Percentiles rank a stretch among this genome's conserved stretches.
Conservation (phyloP, 306 rosid genomes). For the Castanea mollissima region DNA sequence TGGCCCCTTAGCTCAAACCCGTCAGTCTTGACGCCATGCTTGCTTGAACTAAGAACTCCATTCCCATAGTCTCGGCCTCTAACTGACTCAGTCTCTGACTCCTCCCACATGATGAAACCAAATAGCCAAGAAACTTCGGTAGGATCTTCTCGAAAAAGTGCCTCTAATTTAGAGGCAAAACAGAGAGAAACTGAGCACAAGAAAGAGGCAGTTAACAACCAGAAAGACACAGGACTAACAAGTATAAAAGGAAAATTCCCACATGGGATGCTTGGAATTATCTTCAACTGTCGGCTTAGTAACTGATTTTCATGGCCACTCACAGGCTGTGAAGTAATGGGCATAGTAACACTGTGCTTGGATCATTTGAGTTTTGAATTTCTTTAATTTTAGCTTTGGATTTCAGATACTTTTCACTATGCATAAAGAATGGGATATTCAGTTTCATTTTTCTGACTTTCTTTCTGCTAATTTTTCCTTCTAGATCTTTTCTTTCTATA, state of each 20-base stretch:
- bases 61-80: slow-evolving; percentile 58
- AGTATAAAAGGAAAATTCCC: slow-evolving; percentile 39
- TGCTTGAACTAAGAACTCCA: slow-evolving; percentile 62
- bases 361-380: slow-evolving; percentile 29
- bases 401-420: slow-evolving; percentile 4
- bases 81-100: slow-evolving; percentile 72
- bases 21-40: slow-evolving; percentile 72
- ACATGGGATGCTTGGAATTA: slow-evolving; percentile 78
- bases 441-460: slow-evolving; percentile 24
- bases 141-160: slow-evolving; percentile 29
- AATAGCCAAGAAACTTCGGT: slow-evolving; percentile 25
- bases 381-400: slow-evolving; percentile 20
- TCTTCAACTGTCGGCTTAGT: slow-evolving; percentile 60
- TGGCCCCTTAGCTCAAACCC: slow-evolving; percentile 84
- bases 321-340: slow-evolving; percentile 87
- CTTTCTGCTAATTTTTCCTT: slow-evolving; percentile 1
- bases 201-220: slow-evolving; percentile 12
- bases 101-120: slow-evolving; percentile 92
- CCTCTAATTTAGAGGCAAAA: slow-evolving; percentile 24
- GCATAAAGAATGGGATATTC: slow-evolving; percentile 28
- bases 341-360: slow-evolving; percentile 39
- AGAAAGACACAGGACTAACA: slow-evolving; percentile 14
- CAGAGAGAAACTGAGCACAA: slow-evolving; percentile 12
- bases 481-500: neutral
- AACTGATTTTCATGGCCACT: slow-evolving; percentile 25